Conservation (phyloP, 257 asterid species). For the Misopates orontium region DNA sequence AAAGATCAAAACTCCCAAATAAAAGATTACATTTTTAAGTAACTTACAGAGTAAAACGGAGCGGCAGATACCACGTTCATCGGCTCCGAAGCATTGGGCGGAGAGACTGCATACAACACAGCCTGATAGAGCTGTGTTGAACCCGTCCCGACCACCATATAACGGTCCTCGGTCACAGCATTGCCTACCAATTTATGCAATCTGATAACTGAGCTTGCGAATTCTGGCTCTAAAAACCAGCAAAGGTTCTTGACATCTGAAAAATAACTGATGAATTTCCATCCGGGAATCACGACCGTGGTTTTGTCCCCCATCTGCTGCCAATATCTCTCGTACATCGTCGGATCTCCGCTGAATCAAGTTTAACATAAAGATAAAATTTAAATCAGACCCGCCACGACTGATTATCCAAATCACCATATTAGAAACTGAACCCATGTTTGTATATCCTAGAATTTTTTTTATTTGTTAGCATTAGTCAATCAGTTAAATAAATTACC, state of each 20-base stretch:
- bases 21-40: background rate
- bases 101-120: conserved; percentile 72
- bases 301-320: conserved; percentile 64
- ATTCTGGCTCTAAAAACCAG: conserved; percentile 90
- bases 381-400: too few species aligned
- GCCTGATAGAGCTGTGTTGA: conserved; percentile 94
- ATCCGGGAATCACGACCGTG: conserved; percentile 68
- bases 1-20: background rate
- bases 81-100: conserved; percentile 59
- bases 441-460: background rate
- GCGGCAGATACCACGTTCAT: conserved; percentile 83
- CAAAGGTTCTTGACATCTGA: conserved; percentile 66
- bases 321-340: conserved; percentile 92
- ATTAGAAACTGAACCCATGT: background rate
- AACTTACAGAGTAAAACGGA: conserved; percentile 85
- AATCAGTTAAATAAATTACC: background rate
- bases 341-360: conserved; percentile 81
- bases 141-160: conserved; percentile 92
- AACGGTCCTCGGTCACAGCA: conserved; percentile 64
- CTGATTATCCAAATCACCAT: background rate
- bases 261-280: conserved; percentile 90
- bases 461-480: background rate
- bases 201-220: conserved; percentile 54
- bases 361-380: background rate
- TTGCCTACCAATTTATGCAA: conserved; percentile 80